Percentiles rank a stretch among this genome's conserved stretches.
Conservation (phyloP, 208 protist genomes). For the Leishmania mexicana region DNA sequence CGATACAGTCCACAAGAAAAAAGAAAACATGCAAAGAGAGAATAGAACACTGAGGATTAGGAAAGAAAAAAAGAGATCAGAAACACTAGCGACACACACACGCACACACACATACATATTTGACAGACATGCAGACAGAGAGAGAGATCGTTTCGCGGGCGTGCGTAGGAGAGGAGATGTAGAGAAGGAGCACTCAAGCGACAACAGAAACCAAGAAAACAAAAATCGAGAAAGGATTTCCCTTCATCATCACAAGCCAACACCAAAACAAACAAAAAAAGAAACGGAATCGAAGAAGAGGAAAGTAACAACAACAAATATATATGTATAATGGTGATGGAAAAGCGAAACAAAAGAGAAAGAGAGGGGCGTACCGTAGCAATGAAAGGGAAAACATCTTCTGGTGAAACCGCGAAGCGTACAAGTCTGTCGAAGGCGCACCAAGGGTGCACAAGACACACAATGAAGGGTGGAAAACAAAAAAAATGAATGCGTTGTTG, state of each 20-base stretch:
- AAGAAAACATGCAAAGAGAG: not conserved
- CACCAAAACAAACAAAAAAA: constrained; percentile 14
- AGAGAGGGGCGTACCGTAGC: not conserved
- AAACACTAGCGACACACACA: not conserved
- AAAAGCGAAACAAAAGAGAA: not conserved
- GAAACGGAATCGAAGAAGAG: not conserved
- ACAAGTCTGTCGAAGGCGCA: not conserved
- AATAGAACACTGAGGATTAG: not conserved
- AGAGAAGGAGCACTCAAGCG: not conserved
- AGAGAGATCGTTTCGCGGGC: not conserved
- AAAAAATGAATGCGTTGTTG: constrained; percentile 5
- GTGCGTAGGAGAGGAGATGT: not conserved
- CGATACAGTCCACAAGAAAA: not conserved
- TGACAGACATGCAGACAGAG: not conserved
- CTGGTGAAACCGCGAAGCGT: constrained; percentile 3
- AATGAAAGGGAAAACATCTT: not conserved
- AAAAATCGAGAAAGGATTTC: not conserved
- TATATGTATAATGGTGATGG: not conserved
- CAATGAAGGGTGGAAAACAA: constrained; percentile 4
- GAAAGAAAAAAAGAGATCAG: not conserved
- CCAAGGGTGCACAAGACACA: constrained; percentile 8
- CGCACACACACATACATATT: not conserved
- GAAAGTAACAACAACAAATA: not conserved
- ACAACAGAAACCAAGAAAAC: not conserved
- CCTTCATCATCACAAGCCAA: not conserved